These are phyloP conservation scores for Scutellaria baicalensis DNA, from an alignment of 257 asterid species.

Conservation along the genomic window DNA sequence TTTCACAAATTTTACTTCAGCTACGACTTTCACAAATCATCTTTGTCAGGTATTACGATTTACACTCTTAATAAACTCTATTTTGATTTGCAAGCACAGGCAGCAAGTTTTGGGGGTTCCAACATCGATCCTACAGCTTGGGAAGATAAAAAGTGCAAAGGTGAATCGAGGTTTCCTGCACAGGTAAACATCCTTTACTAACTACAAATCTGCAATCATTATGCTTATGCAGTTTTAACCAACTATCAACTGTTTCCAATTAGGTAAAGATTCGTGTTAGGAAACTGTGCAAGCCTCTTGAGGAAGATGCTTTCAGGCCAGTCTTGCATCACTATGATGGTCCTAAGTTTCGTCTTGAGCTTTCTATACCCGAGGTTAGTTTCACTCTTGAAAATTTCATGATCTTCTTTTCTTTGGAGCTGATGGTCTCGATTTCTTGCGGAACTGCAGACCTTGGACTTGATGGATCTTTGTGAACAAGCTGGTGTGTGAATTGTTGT, in stretches of 20 bases:
- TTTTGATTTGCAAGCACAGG: slow-evolving; percentile 31
- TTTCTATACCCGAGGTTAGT: slow-evolving; percentile 89
- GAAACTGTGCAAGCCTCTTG: slow-evolving; percentile 78
- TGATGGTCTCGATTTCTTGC: slow-evolving; percentile 3
- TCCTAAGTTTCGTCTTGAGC: slow-evolving; percentile 97
- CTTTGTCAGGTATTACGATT: background rate
- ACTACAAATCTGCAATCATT: background rate
- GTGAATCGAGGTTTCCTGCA: slow-evolving; percentile 97
- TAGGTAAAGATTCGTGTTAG: slow-evolving; percentile 79
- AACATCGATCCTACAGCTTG: slow-evolving; percentile 99
- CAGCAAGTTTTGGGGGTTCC: slow-evolving; percentile 81
- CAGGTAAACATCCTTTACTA: slow-evolving; percentile 44
- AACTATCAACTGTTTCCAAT: background rate
- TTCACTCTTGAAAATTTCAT: background rate
- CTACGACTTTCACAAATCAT: background rate
- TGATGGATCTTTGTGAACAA: slow-evolving; percentile 92
- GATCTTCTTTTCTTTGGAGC: background rate
- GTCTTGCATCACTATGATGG: slow-evolving; percentile 97
- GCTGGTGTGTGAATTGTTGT: slow-evolving; percentile 42
- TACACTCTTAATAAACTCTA: background rate
- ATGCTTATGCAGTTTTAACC: no score
- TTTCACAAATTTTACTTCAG: no score
- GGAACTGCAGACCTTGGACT: slow-evolving; percentile 66
- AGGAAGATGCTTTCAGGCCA: slow-evolving; percentile 95
- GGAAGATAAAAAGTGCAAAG: slow-evolving; percentile 98